Evolutionary conservation across 306 rosid genomes (phyloP), one percentile per base, ranked within the genome.

Genomic region (Hylodesmum podocarpum): DNA sequence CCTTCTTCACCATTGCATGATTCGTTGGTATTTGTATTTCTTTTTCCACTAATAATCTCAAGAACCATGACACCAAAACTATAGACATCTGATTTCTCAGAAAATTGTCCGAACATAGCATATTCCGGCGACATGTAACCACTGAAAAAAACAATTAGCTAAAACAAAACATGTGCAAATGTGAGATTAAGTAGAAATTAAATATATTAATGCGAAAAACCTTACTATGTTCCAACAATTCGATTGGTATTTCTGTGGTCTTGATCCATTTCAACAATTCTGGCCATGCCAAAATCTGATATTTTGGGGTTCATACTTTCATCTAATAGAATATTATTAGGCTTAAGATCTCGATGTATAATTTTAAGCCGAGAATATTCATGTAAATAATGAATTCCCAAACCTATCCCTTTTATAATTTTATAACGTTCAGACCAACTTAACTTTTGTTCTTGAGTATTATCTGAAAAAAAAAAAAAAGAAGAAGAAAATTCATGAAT

Each of bases 151-250:
- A 1, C 3, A 33, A 0, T 47, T 70, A 70, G 15, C 21, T 34
- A 6, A 50, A 16, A 31, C 7, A 67, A 43, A 15, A 40, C 37
- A 33, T n/a, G 4, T 46, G 4, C 8, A 8, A 3, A 41, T 22
- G 8, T 34, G 28, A 36, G 31, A 57, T 14, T 2, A 13, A 10
- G 41, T 8, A 34, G 1, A 33, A 0, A 28, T 0, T 64, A 12
- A 12, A 28, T 3, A 43, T 2, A 22, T 43, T n/a, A n/a, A n/a
- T n/a, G 18, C 3, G 47, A 27, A 33, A 50, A n/a, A 77, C 93
- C 93, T 84, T 87, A 91, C 92, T 66, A 81, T 3, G 88, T 91
- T 14, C 92, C 92, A 37, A 81, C 89, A 8, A 89, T 55, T 68
- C 53, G 55, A 33, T 33, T 33, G 6, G 37, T 33, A n/a, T 33